Evolutionary conservation across 805 yeast genomes (phyloP).

Genomic region (Helenozyma rhizophorensis): DNA sequence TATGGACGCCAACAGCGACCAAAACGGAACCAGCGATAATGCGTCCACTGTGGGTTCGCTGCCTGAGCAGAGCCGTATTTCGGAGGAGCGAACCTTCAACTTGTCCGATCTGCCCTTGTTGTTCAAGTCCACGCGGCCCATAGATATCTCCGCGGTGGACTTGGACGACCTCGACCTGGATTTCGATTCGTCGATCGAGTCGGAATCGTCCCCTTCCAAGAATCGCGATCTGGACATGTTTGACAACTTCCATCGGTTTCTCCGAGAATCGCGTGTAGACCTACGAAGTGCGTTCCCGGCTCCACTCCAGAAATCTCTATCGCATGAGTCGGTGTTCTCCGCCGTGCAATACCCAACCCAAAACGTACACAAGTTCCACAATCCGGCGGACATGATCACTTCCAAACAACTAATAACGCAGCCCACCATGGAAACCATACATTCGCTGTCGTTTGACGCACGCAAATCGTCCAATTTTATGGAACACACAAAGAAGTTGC

Average conservation of each 20-base stretch:
- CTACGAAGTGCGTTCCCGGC: slow-evolving; percentile 27
- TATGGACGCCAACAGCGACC: slow-evolving; percentile 5
- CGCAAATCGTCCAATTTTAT: slow-evolving; percentile 9
- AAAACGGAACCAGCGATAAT: no score
- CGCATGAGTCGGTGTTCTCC: slow-evolving; percentile 22
- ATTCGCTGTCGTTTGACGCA: slow-evolving; percentile 15
- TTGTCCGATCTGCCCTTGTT: slow-evolving; percentile 6
- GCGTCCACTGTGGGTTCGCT: no score
- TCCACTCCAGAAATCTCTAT: slow-evolving; percentile 20
- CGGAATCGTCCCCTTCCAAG: background rate
- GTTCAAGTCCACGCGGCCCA: slow-evolving; percentile 1
- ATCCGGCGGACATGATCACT: slow-evolving; percentile 28
- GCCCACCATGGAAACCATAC: slow-evolving; percentile 31
- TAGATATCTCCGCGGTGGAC: slow-evolving; percentile 3
- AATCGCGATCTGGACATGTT: slow-evolving; percentile 11
- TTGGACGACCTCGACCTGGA: slow-evolving; percentile 4
- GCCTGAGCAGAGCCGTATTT: no score
- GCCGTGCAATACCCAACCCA: background rate
- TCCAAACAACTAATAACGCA: slow-evolving; percentile 9
- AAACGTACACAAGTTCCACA: slow-evolving; percentile 25
- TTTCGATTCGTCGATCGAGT: slow-evolving; percentile 2
- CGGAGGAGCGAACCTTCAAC: no score
- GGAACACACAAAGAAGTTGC: slow-evolving; percentile 14
- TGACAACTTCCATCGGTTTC: slow-evolving; percentile 22
- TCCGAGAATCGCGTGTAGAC: slow-evolving; percentile 31